Percentiles rank a stretch among this genome's conserved stretches.
phyloP scores from a whole-genome alignment of 1,284 basidiomycete species.

The Butyriboletus appendiculatus region DNA sequence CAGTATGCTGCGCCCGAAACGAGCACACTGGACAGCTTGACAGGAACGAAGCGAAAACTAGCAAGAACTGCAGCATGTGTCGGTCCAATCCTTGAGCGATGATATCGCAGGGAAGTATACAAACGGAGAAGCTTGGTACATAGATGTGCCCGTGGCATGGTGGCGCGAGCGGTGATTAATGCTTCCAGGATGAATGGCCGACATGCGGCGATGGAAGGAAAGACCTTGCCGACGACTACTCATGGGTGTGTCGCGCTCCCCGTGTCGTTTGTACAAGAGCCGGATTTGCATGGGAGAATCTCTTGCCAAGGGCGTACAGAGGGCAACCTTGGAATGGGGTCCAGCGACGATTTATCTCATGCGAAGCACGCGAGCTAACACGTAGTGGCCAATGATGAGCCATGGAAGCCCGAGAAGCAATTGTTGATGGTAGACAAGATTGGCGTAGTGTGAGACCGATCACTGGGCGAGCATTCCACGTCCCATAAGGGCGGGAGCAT shows the following conservation, averaged over 20 bases:
- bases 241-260: constrained; percentile 1
- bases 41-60: constrained; percentile 20
- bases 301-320: not conserved
- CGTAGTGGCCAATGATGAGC: constrained; percentile 17
- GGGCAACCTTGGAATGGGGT: constrained; percentile 4
- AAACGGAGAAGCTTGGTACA: constrained; percentile 25
- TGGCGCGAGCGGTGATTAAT: constrained; percentile 37
- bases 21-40: constrained; percentile 8
- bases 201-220: constrained; percentile 30
- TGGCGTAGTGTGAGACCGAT: constrained; percentile 30
- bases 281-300: constrained; percentile 34
- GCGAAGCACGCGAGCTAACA: constrained; percentile 21
- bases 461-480: constrained; percentile 1
- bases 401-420: constrained; percentile 18
- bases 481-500: not conserved
- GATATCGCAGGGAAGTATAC: constrained; percentile 31
- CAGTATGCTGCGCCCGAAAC: constrained; percentile 3
- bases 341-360: constrained; percentile 14
- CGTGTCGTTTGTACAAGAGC: constrained; percentile 10
- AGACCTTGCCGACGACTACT: constrained; percentile 17
- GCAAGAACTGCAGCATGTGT: constrained; percentile 13
- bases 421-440: constrained; percentile 20
- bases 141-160: constrained; percentile 26
- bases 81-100: constrained; percentile 22
- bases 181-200: constrained; percentile 31